phyloP scores from a whole-genome alignment of 2,329 filamentous ascomycete genomes.

The Cordyceps cateniannulata region DNA sequence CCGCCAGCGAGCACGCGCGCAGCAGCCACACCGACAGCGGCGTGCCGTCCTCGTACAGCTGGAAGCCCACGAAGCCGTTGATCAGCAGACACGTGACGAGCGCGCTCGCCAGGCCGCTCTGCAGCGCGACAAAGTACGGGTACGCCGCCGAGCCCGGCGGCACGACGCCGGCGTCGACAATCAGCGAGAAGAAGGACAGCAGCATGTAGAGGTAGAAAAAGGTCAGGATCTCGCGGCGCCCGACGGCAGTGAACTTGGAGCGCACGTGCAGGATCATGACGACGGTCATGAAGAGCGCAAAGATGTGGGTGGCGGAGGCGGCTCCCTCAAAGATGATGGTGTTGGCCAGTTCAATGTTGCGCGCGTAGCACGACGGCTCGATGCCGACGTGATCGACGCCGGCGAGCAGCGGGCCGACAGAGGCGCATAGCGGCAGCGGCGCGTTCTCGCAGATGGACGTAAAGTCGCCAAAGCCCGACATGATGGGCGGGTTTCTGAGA shows the following conservation, averaged over 20 bases:
- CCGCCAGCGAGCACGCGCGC: constrained; percentile 66
- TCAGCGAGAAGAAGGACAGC: constrained; percentile 78
- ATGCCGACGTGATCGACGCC: constrained; percentile 68
- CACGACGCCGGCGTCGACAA: constrained; percentile 88
- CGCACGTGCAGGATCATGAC: constrained; percentile 93
- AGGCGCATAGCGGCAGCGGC: constrained; percentile 78
- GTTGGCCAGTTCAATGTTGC: constrained; percentile 93
- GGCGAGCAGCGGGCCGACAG: constrained; percentile 68
- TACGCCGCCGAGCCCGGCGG: constrained; percentile 75
- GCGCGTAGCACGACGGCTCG: constrained; percentile 84
- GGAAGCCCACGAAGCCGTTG: constrained; percentile 97
- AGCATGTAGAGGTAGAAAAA: constrained; percentile 98
- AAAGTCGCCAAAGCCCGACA: constrained; percentile 90
- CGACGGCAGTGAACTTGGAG: constrained; percentile 96
- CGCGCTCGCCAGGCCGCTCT: constrained; percentile 78
- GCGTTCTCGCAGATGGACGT: constrained; percentile 77
- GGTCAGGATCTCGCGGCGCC: constrained; percentile 65
- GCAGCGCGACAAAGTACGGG: constrained; percentile 85
- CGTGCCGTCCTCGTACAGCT: constrained; percentile 96
- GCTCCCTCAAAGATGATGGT: constrained; percentile 97
- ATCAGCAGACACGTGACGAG: constrained; percentile 85
- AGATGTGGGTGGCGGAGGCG: constrained; percentile 85
- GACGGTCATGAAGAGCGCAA: constrained; percentile 84
- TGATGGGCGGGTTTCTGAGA: constrained; percentile 21
- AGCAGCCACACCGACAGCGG: constrained; percentile 90